Evolutionary conservation across 495 filamentous ascomycete genomes (phyloP).

Genomic region (Penicillium ochrochloron): DNA sequence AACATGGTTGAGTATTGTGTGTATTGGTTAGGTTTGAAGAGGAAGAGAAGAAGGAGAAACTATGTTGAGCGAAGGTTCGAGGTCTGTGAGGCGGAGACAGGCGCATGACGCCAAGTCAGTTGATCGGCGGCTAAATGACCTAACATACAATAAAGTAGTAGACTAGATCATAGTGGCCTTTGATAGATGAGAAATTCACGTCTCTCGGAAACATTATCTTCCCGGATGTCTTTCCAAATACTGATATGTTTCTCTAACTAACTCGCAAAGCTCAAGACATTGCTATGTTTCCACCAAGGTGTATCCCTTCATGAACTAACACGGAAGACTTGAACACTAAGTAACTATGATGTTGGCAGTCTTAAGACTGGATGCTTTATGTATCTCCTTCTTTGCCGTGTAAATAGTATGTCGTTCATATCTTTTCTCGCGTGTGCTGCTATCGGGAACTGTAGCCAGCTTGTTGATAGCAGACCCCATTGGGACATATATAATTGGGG

Average conservation of each 20-base stretch:
- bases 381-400: not conserved
- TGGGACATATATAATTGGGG: not conserved
- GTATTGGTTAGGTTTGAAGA: not conserved
- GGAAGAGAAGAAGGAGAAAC: constrained; percentile 4
- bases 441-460: not conserved
- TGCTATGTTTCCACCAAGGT: too few relatives aligned
- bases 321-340: too few relatives aligned
- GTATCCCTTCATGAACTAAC: too few relatives aligned
- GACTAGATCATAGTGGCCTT: too few relatives aligned
- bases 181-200: too few relatives aligned
- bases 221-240: not conserved
- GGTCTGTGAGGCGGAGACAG: not conserved
- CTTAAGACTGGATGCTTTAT: not conserved
- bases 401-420: not conserved
- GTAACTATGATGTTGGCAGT: not conserved
- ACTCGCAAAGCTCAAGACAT: too few relatives aligned
- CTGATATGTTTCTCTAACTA: too few relatives aligned
- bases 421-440: too few relatives aligned
- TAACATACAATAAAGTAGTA: not conserved
- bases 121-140: not conserved
- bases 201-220: not conserved
- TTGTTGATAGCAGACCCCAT: not conserved
- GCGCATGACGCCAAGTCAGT: constrained; percentile 16
- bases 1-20: not conserved
- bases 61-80: not conserved